A percentile compares a stretch with the other conserved stretches of the same genome.
Evolutionary conservation across 2,329 filamentous ascomycete genomes (phyloP).

Genomic region (Ceratocystis cubensis): DNA sequence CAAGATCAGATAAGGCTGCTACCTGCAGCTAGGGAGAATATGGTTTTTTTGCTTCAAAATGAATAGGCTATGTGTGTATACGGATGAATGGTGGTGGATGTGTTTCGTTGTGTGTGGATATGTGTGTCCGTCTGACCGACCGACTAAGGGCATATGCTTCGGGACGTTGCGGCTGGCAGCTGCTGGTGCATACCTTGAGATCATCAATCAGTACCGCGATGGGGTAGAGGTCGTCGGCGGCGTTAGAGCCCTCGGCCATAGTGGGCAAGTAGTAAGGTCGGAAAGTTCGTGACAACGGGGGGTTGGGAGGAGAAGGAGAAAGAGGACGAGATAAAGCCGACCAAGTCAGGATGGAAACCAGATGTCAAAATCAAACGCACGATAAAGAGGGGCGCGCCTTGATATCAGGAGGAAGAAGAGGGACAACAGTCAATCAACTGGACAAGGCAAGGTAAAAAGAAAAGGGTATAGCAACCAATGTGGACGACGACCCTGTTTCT

Average conservation of each 20-base stretch:
- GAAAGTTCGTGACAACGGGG: conserved; percentile 5
- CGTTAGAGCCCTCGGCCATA: conserved; percentile 81
- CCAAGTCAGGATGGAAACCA: conserved; percentile 3
- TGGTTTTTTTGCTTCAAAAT: no score
- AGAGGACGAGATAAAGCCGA: conserved; percentile 11
- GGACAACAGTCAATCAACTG: neutral
- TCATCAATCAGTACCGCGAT: conserved; percentile 99
- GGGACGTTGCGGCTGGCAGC: neutral
- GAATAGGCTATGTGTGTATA: neutral
- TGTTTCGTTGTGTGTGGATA: neutral
- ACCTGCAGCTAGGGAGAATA: no score
- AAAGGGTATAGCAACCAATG: conserved; percentile 6
- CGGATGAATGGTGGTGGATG: neutral
- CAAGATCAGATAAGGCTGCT: no score
- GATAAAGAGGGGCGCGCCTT: conserved; percentile 21
- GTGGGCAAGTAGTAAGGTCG: conserved; percentile 28
- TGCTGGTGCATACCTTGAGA: conserved; percentile 60
- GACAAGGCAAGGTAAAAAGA: neutral
- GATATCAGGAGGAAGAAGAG: conserved; percentile 9
- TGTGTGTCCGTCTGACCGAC: neutral
- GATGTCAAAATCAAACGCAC: conserved; percentile 10
- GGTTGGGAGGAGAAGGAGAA: conserved; percentile 4
- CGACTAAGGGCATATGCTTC: neutral
- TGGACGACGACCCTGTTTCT: neutral
- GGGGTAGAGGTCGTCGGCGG: conserved; percentile 97